Conservation (phyloP, 1,284 basidiomycete species). For the Ustanciosporium gigantosporum region DNA sequence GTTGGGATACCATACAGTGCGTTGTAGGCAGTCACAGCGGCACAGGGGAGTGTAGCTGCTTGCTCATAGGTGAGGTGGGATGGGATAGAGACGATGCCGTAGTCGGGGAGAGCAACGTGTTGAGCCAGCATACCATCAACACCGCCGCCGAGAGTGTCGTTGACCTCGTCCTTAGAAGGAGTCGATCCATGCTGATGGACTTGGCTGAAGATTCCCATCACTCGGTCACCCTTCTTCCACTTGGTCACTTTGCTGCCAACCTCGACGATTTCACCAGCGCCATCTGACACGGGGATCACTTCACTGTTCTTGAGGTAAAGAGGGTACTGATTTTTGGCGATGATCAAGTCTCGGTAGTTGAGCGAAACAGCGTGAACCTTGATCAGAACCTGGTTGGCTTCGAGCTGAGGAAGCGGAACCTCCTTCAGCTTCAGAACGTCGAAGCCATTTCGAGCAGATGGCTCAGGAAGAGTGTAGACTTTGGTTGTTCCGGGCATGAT, state of each 20-base stretch:
- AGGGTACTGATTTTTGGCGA: conserved; percentile 32
- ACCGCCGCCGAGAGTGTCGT: conserved; percentile 65
- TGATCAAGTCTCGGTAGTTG: conserved; percentile 60
- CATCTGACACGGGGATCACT: conserved; percentile 68
- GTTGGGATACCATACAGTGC: conserved; percentile 64
- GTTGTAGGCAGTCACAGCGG: conserved; percentile 67
- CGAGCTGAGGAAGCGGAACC: conserved; percentile 36
- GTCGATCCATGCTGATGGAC: conserved; percentile 60
- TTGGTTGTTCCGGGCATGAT: conserved; percentile 30
- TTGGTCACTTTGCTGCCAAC: conserved; percentile 66
- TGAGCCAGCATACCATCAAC: conserved; percentile 68
- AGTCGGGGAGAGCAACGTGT: conserved; percentile 62
- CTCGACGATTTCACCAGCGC: conserved; percentile 69
- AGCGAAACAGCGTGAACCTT: conserved; percentile 61
- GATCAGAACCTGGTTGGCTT: conserved; percentile 47
- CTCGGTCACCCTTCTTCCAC: conserved; percentile 68
- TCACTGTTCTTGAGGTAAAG: conserved; percentile 32
- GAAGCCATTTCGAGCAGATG: conserved; percentile 28
- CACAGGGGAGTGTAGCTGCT: conserved; percentile 65
- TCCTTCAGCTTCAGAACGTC: conserved; percentile 25
- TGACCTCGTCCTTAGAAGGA: conserved; percentile 48
- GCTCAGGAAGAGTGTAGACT: conserved; percentile 26
- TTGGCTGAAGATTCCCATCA: conserved; percentile 61
- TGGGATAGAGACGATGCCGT: conserved; percentile 53
- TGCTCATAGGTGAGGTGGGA: conserved; percentile 66